Evolutionary conservation across 495 filamentous ascomycete genomes (phyloP).

Genomic region (Pyrenopolyporus hunteri): DNA sequence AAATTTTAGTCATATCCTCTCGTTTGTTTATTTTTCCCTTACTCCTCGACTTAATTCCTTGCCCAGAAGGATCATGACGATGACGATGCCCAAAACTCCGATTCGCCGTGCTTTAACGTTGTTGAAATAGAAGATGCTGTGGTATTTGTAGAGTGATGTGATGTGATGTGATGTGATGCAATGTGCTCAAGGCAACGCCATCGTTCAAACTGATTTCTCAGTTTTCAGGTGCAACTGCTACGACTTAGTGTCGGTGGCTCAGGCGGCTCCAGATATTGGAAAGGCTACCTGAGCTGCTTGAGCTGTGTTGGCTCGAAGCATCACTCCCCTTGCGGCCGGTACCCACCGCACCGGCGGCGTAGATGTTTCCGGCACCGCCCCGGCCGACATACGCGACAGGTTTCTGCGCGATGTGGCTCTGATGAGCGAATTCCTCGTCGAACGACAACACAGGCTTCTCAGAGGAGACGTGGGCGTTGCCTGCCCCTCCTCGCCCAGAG

Average conservation of each 20-base stretch:
- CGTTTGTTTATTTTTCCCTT: neutral
- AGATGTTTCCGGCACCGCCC: conserved; percentile 86
- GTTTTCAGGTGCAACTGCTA: neutral
- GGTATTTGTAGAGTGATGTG: conserved; percentile 4
- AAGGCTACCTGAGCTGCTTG: conserved; percentile 43
- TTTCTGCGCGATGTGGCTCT: conserved; percentile 62
- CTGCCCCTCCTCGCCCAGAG: conserved; percentile 86
- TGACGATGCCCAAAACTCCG: conserved; percentile 26
- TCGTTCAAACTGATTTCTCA: neutral
- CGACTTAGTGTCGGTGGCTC: conserved; percentile 20
- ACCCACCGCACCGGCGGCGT: conserved; percentile 25
- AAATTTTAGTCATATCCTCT: neutral
- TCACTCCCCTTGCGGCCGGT: conserved; percentile 32
- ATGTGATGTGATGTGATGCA: conserved; percentile 1
- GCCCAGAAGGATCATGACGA: neutral
- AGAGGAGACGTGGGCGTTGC: conserved; percentile 74
- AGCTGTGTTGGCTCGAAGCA: conserved; percentile 37
- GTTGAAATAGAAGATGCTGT: conserved; percentile 16
- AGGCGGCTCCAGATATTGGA: conserved; percentile 35
- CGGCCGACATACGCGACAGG: conserved; percentile 77
- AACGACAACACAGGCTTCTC: conserved; percentile 82
- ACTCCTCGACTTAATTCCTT: neutral
- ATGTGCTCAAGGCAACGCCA: neutral
- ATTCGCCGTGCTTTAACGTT: conserved; percentile 33
- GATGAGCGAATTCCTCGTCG: conserved; percentile 84